These are phyloP conservation scores for Akanthomyces muscarius DNA, from an alignment of 2,329 filamentous ascomycete species.

Conservation along the genomic window DNA sequence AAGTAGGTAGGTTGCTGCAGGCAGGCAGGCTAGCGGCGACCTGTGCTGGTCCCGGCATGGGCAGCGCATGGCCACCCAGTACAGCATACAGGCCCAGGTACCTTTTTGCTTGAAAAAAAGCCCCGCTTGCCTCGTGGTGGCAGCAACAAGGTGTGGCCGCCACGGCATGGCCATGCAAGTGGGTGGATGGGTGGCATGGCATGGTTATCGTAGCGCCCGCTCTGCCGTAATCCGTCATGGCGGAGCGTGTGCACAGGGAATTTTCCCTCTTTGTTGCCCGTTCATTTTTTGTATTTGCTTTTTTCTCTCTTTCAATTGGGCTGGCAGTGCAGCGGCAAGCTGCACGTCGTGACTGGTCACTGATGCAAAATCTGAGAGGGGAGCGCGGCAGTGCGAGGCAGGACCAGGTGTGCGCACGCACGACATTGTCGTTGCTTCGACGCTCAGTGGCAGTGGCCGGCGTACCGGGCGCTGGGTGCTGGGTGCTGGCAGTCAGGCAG, in stretches of 20 bases:
- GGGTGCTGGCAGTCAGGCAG: too few species aligned
- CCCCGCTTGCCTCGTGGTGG: constrained; percentile 17
- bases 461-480: too few species aligned
- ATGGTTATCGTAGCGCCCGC: constrained; percentile 3
- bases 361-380: too few species aligned
- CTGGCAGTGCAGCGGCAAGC: too few species aligned
- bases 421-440: neutral
- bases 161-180: constrained; percentile 13
- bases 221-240: neutral
- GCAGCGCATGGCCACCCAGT: too few species aligned
- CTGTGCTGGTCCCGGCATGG: too few species aligned
- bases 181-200: neutral
- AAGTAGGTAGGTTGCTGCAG: neutral
- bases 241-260: too few species aligned
- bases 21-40: neutral
- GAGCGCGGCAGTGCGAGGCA: too few species aligned
- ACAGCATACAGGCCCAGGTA: too few species aligned
- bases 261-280: neutral
- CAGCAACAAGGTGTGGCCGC: constrained; percentile 10
- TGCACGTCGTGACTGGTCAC: too few species aligned
- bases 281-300: neutral
- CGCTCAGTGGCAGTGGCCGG: neutral
- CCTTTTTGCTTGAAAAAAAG: neutral
- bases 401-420: too few species aligned
- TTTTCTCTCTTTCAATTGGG: too few species aligned